Evolutionary conservation across 208 protist species (phyloP).

Genomic region (Crithidia fasciculata): DNA sequence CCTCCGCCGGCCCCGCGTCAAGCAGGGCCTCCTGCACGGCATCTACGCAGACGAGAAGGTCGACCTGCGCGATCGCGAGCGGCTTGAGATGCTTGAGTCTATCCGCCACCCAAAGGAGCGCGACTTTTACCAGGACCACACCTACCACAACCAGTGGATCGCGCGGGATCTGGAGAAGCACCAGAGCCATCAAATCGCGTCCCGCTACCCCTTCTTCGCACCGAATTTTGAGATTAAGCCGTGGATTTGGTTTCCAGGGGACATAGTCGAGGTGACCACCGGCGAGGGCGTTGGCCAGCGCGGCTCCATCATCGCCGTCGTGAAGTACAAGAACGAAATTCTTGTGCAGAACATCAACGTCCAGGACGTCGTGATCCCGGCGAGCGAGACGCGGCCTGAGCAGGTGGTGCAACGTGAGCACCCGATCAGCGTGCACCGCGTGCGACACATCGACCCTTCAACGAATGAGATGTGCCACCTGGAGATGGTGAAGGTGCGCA

Average conservation of each 20-base stretch:
- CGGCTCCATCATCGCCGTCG: conserved; percentile 82
- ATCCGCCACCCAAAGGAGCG: conserved; percentile 87
- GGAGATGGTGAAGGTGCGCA: conserved; percentile 81
- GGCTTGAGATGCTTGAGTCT: conserved; percentile 78
- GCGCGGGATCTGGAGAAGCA: conserved; percentile 74
- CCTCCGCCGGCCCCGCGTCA: conserved; percentile 71
- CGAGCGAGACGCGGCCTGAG: conserved; percentile 81
- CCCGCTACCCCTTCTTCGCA: conserved; percentile 71
- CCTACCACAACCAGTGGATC: conserved; percentile 92
- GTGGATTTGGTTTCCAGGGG: conserved; percentile 90
- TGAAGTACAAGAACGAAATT: conserved; percentile 92
- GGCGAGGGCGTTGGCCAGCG: conserved; percentile 83
- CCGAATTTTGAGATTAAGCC: conserved; percentile 65
- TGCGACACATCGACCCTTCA: conserved; percentile 84
- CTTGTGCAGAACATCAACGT: conserved; percentile 91
- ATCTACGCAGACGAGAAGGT: conserved; percentile 78
- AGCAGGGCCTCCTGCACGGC: conserved; percentile 65
- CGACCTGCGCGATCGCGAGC: conserved; percentile 80
- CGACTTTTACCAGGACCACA: conserved; percentile 93
- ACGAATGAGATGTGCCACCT: conserved; percentile 78
- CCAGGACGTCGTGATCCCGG: conserved; percentile 87
- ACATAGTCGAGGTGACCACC: conserved; percentile 79
- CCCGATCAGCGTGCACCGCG: conserved; percentile 74
- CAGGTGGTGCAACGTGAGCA: conserved; percentile 89
- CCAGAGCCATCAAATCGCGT: conserved; percentile 59